Evolutionary conservation across 371 early-diverging fungal genomes (phyloP).

Genomic region (Homolaphlyctis polyrhiza): DNA sequence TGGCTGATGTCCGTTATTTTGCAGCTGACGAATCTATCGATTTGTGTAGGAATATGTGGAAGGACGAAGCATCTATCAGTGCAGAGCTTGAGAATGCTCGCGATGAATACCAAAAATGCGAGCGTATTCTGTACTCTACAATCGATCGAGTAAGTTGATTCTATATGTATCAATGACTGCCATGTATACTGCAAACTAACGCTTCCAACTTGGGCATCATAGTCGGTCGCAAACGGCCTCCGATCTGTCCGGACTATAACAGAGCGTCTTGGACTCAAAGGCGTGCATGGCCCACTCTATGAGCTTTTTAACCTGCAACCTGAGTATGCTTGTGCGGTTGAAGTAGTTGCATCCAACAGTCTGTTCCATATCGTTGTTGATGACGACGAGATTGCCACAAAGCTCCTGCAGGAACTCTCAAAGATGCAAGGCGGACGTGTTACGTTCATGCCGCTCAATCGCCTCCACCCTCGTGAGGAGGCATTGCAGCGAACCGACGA

Average conservation of each 20-base stretch:
- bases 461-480: constrained; percentile 57
- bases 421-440: constrained; percentile 76
- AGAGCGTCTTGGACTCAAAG: constrained; percentile 48
- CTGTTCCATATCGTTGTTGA: constrained; percentile 98
- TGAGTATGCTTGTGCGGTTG: constrained; percentile 80
- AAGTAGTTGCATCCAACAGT: constrained; percentile 83
- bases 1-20: background rate
- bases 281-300: constrained; percentile 89
- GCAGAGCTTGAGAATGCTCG: constrained; percentile 58
- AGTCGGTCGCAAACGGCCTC: constrained; percentile 67
- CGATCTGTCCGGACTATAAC: constrained; percentile 66
- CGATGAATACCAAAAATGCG: constrained; percentile 72
- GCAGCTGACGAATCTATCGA: background rate
- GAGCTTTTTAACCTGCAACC: constrained; percentile 87
- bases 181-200: background rate
- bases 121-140: constrained; percentile 63
- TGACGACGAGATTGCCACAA: constrained; percentile 82
- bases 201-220: constrained; percentile 15
- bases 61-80: constrained; percentile 77
- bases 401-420: constrained; percentile 69
- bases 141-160: constrained; percentile 64
- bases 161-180: too few relatives aligned
- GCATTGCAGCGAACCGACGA: constrained; percentile 61
- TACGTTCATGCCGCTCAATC: constrained; percentile 96
- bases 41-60: constrained; percentile 66